phyloP scores from a whole-genome alignment of 805 yeast species.

The Grigorovia humatica region DNA sequence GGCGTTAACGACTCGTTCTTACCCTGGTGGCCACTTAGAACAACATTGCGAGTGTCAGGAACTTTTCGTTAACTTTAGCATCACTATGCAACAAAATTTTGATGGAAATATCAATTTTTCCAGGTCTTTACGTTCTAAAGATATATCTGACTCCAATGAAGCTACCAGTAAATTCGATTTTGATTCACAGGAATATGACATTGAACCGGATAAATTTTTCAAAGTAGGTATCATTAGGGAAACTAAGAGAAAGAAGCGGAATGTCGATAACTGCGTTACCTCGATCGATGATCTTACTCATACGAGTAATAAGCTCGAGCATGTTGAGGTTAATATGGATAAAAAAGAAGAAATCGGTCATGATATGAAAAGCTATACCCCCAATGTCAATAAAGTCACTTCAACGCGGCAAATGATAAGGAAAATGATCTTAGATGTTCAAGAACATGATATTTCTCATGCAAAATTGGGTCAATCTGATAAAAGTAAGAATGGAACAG shows the following conservation, averaged over 20 bases:
- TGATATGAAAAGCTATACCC: neutral
- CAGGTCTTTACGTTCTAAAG: constrained; percentile 12
- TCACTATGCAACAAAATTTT: neutral
- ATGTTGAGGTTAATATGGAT: neutral
- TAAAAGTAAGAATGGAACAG: no score
- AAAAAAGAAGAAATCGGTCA: neutral
- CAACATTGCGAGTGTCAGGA: neutral
- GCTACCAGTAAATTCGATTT: constrained; percentile 28
- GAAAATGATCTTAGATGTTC: constrained; percentile 16
- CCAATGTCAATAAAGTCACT: neutral
- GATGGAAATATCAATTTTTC: neutral
- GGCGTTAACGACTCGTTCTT: no score
- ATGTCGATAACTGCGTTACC: neutral
- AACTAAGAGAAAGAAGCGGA: neutral
- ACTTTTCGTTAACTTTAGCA: neutral
- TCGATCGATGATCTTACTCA: neutral
- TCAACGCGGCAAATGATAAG: constrained; percentile 8
- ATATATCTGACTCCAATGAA: constrained; percentile 6
- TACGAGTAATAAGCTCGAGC: neutral
- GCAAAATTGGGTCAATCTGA: neutral
- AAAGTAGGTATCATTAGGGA: constrained; percentile 7
- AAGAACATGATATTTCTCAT: constrained; percentile 4
- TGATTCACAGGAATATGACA: constrained; percentile 23
- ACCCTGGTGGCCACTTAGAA: neutral
- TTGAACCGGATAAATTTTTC: constrained; percentile 11